Conservation (phyloP, 345 rosid genomes). For the Streptanthus diversifolius region DNA sequence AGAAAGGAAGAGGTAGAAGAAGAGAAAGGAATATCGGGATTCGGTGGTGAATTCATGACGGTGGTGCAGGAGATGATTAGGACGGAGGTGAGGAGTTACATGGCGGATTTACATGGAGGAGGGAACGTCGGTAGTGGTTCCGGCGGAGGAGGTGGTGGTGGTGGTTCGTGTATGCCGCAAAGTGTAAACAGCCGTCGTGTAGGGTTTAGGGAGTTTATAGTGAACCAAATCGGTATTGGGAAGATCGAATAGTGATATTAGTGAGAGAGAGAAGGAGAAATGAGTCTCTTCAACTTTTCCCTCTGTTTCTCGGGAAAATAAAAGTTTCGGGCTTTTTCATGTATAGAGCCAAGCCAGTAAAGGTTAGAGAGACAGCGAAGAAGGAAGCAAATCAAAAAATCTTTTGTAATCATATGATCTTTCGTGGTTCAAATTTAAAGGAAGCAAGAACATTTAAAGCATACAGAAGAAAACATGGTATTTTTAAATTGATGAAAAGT, state of each 20-base stretch:
- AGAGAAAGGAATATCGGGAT: constrained; percentile 43
- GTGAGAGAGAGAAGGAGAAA: not conserved
- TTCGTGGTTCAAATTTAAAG: constrained; percentile 17
- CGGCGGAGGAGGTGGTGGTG: constrained; percentile 32
- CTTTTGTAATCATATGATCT: constrained; percentile 27
- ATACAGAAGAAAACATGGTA: not conserved
- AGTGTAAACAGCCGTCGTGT: constrained; percentile 42
- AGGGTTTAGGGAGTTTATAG: constrained; percentile 58
- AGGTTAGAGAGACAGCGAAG: constrained; percentile 8
- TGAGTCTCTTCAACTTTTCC: not conserved
- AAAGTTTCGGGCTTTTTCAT: constrained; percentile 45
- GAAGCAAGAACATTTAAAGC: not conserved
- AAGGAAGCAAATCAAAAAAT: constrained; percentile 8
- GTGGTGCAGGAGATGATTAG: constrained; percentile 94
- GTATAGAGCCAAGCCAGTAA: constrained; percentile 48
- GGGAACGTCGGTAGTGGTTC: constrained; percentile 36
- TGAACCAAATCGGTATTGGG: constrained; percentile 54
- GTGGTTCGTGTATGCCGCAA: constrained; percentile 51
- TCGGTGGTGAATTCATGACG: constrained; percentile 62
- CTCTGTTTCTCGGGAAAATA: constrained; percentile 40
- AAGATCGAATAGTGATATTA: constrained; percentile 45
- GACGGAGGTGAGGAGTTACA: constrained; percentile 76
- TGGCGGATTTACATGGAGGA: constrained; percentile 59
- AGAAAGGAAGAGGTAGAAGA: constrained; percentile 25
- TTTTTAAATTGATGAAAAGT: not conserved